Evolutionary conservation across 352 stramenopile genomes (phyloP).

Genomic region (Pythium apleroticum): DNA sequence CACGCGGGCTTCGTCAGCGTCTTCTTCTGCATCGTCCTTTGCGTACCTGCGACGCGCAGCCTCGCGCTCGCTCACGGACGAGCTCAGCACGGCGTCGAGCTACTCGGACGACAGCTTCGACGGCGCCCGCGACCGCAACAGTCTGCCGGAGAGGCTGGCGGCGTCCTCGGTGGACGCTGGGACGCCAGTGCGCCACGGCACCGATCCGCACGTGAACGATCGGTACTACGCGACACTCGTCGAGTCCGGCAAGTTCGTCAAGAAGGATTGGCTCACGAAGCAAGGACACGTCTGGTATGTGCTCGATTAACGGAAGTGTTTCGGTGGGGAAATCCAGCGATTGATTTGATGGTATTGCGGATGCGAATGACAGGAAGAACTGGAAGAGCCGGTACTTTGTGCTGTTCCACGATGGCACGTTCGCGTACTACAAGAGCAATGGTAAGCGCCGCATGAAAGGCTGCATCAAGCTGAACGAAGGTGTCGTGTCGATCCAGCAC

Average conservation of each 20-base stretch:
- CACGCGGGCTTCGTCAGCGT: background rate
- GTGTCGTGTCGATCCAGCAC: constrained; percentile 79
- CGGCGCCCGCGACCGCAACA: constrained; percentile 22
- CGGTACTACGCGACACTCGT: constrained; percentile 64
- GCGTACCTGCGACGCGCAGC: constrained; percentile 17
- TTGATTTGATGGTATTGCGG: background rate
- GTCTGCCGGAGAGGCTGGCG: constrained; percentile 20
- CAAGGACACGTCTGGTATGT: constrained; percentile 76
- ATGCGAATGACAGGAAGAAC: constrained; percentile 50
- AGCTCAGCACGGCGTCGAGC: constrained; percentile 22
- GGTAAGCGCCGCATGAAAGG: constrained; percentile 78
- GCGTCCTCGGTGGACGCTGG: background rate
- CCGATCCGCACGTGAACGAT: constrained; percentile 67
- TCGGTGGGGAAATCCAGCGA: background rate
- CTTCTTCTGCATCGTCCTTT: background rate
- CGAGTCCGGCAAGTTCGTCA: constrained; percentile 72
- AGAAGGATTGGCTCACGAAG: constrained; percentile 85
- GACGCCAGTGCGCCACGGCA: constrained; percentile 34
- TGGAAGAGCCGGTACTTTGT: constrained; percentile 89
- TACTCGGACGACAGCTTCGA: constrained; percentile 26
- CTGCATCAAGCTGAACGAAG: constrained; percentile 81
- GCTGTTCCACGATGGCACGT: constrained; percentile 74
- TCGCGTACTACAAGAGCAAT: constrained; percentile 85
- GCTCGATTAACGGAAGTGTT: background rate
- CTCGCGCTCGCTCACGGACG: constrained; percentile 30